Evolutionary conservation across 805 yeast species (phyloP).

Genomic region (Lachancea lanzarotensis): DNA sequence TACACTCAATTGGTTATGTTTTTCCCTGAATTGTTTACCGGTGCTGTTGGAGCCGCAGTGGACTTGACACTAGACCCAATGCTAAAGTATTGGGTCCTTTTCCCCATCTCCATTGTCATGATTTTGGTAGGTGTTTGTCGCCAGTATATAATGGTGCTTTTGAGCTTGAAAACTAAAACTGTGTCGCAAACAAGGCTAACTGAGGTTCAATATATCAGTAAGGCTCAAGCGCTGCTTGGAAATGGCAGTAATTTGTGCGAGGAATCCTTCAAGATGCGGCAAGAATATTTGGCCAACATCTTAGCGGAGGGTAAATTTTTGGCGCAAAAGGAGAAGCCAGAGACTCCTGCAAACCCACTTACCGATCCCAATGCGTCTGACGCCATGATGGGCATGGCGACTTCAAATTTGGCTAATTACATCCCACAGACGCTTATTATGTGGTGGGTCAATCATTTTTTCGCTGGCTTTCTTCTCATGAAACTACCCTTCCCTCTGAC

Average conservation of each 20-base stretch:
- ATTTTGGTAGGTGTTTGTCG: conserved; percentile 77
- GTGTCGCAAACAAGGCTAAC: conserved; percentile 45
- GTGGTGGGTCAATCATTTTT: conserved; percentile 95
- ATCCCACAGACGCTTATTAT: conserved; percentile 89
- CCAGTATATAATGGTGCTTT: conserved; percentile 55
- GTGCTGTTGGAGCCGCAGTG: conserved; percentile 33
- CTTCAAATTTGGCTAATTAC: conserved; percentile 73
- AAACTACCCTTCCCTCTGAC: conserved; percentile 90
- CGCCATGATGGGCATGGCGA: conserved; percentile 67
- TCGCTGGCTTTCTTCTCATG: conserved; percentile 84
- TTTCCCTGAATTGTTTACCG: conserved; percentile 5
- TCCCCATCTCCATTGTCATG: conserved; percentile 89
- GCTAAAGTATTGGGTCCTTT: conserved; percentile 79
- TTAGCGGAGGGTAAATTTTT: conserved; percentile 50
- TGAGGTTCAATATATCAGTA: conserved; percentile 58
- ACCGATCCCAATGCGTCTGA: conserved; percentile 68
- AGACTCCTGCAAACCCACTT: conserved; percentile 49
- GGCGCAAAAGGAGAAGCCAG: conserved; percentile 38
- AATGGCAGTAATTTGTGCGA: conserved; percentile 48
- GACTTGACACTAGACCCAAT: conserved; percentile 71
- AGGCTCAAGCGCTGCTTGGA: conserved; percentile 50
- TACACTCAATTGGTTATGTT: neutral
- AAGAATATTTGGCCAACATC: conserved; percentile 39
- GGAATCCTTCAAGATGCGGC: conserved; percentile 49
- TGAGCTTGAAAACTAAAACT: conserved; percentile 53